phyloP scores from a whole-genome alignment of 345 rosid genomes.

The Hypericum perforatum region DNA sequence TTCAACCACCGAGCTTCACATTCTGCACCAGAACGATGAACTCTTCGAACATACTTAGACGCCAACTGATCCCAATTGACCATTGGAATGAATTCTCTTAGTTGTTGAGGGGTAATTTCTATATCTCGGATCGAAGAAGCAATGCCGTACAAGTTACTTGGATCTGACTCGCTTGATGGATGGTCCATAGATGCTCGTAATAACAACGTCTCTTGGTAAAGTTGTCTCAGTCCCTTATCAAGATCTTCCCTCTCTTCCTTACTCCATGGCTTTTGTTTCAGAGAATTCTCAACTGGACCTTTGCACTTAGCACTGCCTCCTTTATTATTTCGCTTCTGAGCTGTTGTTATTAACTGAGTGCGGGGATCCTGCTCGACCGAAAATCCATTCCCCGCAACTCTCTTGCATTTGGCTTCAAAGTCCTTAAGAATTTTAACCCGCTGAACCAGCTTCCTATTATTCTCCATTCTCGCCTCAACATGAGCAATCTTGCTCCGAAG shows the following conservation, averaged over 20 bases:
- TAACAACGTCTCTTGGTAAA: slow-evolving; percentile 60
- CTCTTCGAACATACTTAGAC: slow-evolving; percentile 36
- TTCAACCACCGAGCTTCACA: slow-evolving; percentile 93
- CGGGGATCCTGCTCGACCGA: slow-evolving; percentile 69
- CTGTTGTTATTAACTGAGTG: slow-evolving; percentile 54
- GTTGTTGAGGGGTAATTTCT: slow-evolving; percentile 63
- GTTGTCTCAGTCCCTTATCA: slow-evolving; percentile 61
- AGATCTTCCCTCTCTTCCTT: slow-evolving; percentile 59
- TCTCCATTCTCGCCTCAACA: slow-evolving; percentile 72
- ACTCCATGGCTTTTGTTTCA: slow-evolving; percentile 64
- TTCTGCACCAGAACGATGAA: slow-evolving; percentile 76
- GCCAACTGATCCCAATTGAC: slow-evolving; percentile 84
- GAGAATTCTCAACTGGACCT: slow-evolving; percentile 73
- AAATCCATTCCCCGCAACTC: slow-evolving; percentile 47
- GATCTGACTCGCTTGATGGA: slow-evolving; percentile 8
- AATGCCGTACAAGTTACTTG: slow-evolving; percentile 34
- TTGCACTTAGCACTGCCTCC: slow-evolving; percentile 28
- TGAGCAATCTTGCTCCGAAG: slow-evolving; percentile 49
- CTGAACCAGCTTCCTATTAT: slow-evolving; percentile 62
- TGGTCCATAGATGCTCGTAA: slow-evolving; percentile 46
- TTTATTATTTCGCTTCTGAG: slow-evolving; percentile 52
- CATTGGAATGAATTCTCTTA: slow-evolving; percentile 66
- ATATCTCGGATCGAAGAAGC: slow-evolving; percentile 44
- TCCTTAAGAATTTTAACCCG: slow-evolving; percentile 61
- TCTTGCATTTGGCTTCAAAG: slow-evolving; percentile 65